Percentiles rank a stretch among this genome's conserved stretches.
Evolutionary conservation across 495 filamentous ascomycete species (phyloP).

Genomic region (Bacidia gigantensis): DNA sequence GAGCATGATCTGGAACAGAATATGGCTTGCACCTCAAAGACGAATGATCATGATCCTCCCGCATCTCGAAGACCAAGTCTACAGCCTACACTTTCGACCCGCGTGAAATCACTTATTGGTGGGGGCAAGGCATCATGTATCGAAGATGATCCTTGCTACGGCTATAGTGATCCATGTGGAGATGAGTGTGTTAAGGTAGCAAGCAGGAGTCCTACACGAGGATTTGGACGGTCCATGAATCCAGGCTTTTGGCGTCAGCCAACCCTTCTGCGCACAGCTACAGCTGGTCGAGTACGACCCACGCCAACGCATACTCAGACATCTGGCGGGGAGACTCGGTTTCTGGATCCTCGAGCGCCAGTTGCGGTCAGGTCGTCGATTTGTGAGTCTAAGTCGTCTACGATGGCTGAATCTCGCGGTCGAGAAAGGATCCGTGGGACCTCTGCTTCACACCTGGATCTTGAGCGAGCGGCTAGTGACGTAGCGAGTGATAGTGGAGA

Average conservation of each 20-base stretch:
- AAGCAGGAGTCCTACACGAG: slow-evolving; percentile 13
- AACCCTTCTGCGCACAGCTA: slow-evolving; percentile 6
- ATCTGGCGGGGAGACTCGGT: slow-evolving; percentile 8
- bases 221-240: slow-evolving; percentile 6
- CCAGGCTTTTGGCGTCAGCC: slow-evolving; percentile 6
- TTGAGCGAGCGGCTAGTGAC: background rate
- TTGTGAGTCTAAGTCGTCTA: background rate
- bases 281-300: slow-evolving; percentile 5
- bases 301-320: background rate
- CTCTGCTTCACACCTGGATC: slow-evolving; percentile 3
- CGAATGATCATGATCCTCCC: no score
- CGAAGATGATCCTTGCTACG: slow-evolving; percentile 62
- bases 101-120: slow-evolving; percentile 50
- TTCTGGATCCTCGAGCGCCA: background rate
- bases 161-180: slow-evolving; percentile 74
- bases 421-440: slow-evolving; percentile 4
- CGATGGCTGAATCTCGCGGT: slow-evolving; percentile 9
- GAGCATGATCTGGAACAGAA: background rate
- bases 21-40: no score
- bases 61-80: slow-evolving; percentile 31
- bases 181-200: slow-evolving; percentile 55
- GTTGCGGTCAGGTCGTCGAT: slow-evolving; percentile 5
- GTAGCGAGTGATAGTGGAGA: background rate
- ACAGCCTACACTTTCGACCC: slow-evolving; percentile 28
- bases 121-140: slow-evolving; percentile 59